A percentile compares a stretch with the other conserved stretches of the same genome.
Conservation (phyloP, 2,329 filamentous ascomycete genomes). For the Fusarium foetens region DNA sequence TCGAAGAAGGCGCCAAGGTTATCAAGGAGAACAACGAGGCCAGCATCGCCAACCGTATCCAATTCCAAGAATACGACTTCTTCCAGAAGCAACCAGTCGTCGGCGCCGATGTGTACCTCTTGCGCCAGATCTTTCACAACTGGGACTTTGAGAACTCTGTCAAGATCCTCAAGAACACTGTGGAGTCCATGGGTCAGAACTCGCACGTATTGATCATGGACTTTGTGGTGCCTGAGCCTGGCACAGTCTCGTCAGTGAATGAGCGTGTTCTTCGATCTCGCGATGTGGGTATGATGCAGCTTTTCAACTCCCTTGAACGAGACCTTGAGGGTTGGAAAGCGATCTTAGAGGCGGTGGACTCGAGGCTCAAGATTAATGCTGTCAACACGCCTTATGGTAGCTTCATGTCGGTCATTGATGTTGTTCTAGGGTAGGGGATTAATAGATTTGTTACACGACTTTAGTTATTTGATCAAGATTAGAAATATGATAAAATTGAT, state of each 20-base stretch:
- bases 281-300: background rate
- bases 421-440: background rate
- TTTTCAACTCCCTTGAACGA: background rate
- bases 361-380: background rate
- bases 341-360: background rate
- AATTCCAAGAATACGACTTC: slow-evolving; percentile 3
- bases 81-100: background rate
- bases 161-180: background rate
- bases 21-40: background rate
- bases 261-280: background rate
- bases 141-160: slow-evolving; percentile 7
- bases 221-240: background rate
- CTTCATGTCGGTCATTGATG: background rate
- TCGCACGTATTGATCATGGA: background rate
- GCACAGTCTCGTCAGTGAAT: background rate
- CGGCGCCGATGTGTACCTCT: background rate
- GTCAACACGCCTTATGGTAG: background rate
- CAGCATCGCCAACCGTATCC: background rate
- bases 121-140: slow-evolving; percentile 2
- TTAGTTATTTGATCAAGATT: background rate
- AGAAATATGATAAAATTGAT: background rate
- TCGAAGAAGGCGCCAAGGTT: background rate
- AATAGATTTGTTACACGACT: accelerated
- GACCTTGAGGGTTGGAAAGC: background rate
- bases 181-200: background rate